Percentiles rank a stretch among this genome's conserved stretches.
phyloP scores from a whole-genome alignment of 257 asterid genomes.

The Capsicum pubescens region DNA sequence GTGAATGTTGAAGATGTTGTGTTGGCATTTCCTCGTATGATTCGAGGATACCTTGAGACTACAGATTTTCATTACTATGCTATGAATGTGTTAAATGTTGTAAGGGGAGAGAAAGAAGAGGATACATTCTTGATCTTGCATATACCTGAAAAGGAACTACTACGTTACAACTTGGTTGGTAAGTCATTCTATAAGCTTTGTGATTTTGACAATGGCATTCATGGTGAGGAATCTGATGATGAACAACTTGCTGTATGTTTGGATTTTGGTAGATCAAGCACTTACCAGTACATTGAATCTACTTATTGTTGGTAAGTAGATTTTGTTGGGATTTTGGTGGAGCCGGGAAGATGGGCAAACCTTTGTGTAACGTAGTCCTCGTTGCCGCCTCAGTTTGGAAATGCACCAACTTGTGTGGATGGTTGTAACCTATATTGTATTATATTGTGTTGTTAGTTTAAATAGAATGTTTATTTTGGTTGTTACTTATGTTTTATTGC shows the following conservation, averaged over 20 bases:
- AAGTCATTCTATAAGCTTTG: slow-evolving; percentile 8
- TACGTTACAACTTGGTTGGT: not conserved
- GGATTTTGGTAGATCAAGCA: not conserved
- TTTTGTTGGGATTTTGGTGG: not conserved
- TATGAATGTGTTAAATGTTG: not conserved
- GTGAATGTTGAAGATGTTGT: not conserved
- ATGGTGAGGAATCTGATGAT: no score
- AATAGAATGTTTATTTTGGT: not conserved
- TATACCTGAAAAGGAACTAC: not conserved
- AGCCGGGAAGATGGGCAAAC: not conserved
- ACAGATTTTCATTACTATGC: slow-evolving; percentile 18
- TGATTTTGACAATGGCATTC: not conserved
- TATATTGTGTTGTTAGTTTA: not conserved
- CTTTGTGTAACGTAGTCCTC: no score
- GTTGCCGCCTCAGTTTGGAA: not conserved
- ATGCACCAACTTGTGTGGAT: not conserved
- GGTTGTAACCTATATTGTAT: not conserved
- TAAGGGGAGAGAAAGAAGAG: slow-evolving; percentile 12
- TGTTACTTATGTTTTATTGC: no score
- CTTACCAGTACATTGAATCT: slow-evolving; percentile 7
- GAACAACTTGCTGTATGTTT: not conserved
- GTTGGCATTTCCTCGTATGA: not conserved
- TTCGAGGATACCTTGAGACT: not conserved
- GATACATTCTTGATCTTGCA: slow-evolving; percentile 21
- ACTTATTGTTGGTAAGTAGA: not conserved